Conservation (phyloP, 768 basidiomycete genomes). For the Vishniacozyma victoriae region DNA sequence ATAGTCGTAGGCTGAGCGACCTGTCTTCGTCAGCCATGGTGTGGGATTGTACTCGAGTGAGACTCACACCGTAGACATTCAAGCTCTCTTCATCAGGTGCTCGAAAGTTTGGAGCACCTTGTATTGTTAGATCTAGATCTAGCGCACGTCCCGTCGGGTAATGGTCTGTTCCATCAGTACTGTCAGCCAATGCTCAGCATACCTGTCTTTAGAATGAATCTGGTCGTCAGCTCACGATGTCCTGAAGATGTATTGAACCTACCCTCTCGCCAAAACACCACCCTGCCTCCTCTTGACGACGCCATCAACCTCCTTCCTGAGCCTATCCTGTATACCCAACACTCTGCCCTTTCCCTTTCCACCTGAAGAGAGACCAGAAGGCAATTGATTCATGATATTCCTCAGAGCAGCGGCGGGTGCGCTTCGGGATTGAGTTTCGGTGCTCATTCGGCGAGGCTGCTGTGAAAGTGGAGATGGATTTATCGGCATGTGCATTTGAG, state of each 20-base stretch:
- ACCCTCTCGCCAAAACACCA: slow-evolving; percentile 44
- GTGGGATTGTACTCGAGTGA: not conserved
- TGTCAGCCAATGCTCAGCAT: slow-evolving; percentile 61
- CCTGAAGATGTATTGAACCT: slow-evolving; percentile 5
- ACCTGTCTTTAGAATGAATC: slow-evolving; percentile 81
- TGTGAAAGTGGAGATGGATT: not conserved
- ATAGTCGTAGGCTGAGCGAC: slow-evolving; percentile 88
- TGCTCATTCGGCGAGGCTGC: too few species aligned
- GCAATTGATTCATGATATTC: not conserved
- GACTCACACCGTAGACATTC: slow-evolving; percentile 74
- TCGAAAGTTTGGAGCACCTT: slow-evolving; percentile 94
- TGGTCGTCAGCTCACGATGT: slow-evolving; percentile 3
- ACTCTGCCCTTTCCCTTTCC: slow-evolving; percentile 15
- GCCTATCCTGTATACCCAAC: slow-evolving; percentile 33
- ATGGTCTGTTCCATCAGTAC: slow-evolving; percentile 31
- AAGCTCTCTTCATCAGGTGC: slow-evolving; percentile 69
- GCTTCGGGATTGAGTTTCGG: not conserved
- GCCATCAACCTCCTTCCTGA: slow-evolving; percentile 38
- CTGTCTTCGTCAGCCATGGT: not conserved
- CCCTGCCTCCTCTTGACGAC: slow-evolving; percentile 44
- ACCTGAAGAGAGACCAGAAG: not conserved
- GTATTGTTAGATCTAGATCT: slow-evolving; percentile 82
- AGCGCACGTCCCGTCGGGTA: slow-evolving; percentile 58
- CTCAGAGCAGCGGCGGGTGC: not conserved
- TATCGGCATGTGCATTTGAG: not conserved